Conservation (phyloP, 345 rosid genomes). For the Salix caprea region DNA sequence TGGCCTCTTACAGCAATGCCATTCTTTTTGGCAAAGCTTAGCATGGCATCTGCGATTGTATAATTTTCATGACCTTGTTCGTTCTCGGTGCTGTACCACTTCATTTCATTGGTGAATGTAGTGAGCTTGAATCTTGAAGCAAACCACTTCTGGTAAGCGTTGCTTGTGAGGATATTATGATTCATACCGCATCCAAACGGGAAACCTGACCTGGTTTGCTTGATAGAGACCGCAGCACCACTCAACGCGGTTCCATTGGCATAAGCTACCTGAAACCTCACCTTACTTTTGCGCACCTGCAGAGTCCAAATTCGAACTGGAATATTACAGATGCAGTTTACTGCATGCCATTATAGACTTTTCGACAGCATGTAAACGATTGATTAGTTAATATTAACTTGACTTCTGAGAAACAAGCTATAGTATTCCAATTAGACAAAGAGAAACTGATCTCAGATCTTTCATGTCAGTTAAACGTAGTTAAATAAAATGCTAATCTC, state of each 20-base stretch:
- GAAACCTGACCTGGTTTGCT: conserved; percentile 42
- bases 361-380: not conserved
- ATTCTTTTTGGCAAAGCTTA: conserved; percentile 37
- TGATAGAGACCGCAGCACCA: conserved; percentile 44
- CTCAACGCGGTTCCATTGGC: conserved; percentile 40
- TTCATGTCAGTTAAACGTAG: too few species aligned
- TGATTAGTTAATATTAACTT: not conserved
- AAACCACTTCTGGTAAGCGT: conserved; percentile 62
- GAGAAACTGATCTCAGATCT: too few species aligned
- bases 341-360: too few species aligned
- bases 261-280: conserved; percentile 42
- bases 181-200: conserved; percentile 84
- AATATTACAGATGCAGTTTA: too few species aligned
- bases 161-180: conserved; percentile 46
- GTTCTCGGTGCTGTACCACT: conserved; percentile 75
- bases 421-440: too few species aligned
- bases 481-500: too few species aligned
- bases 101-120: conserved; percentile 81
- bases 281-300: conserved; percentile 59
- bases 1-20: conserved; percentile 66
- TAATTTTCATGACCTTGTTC: conserved; percentile 55
- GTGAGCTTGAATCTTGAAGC: conserved; percentile 58
- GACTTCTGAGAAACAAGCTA: not conserved
- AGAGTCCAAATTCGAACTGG: conserved; percentile 1
- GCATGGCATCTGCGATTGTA: conserved; percentile 58